A percentile compares a stretch with the other conserved stretches of the same genome.
These are phyloP conservation scores for Monilinia polystroma DNA, from an alignment of 2,329 filamentous ascomycete genomes.

Conservation along the genomic window DNA sequence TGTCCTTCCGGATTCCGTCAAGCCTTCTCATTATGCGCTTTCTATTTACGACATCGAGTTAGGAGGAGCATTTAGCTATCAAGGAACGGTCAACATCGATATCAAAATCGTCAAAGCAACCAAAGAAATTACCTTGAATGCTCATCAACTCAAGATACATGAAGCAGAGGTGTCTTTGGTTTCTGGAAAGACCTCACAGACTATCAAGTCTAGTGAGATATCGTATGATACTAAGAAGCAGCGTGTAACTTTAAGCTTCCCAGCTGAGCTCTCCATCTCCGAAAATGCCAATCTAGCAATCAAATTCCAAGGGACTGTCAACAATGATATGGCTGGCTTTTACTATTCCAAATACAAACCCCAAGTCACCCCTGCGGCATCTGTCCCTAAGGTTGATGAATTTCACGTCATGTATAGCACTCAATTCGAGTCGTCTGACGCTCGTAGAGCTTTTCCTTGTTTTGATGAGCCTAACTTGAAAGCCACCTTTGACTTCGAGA, in stretches of 20 bases:
- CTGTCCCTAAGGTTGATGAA: slow-evolving; percentile 71
- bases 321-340: slow-evolving; percentile 90
- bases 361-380: slow-evolving; percentile 64
- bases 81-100: slow-evolving; percentile 81
- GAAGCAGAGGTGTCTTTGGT: slow-evolving; percentile 61
- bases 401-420: slow-evolving; percentile 83
- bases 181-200: slow-evolving; percentile 53
- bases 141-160: slow-evolving; percentile 77
- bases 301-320: slow-evolving; percentile 77
- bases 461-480: slow-evolving; percentile 98
- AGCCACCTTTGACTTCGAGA: slow-evolving; percentile 89
- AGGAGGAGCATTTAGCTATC: slow-evolving; percentile 69
- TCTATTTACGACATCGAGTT: slow-evolving; percentile 77
- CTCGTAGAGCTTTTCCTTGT: slow-evolving; percentile 91
- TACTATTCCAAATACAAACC: slow-evolving; percentile 95
- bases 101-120: slow-evolving; percentile 69
- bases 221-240: slow-evolving; percentile 82
- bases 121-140: slow-evolving; percentile 79
- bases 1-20: slow-evolving; percentile 63
- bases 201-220: slow-evolving; percentile 64
- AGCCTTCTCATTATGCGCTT: slow-evolving; percentile 82
- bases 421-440: slow-evolving; percentile 96
- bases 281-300: slow-evolving; percentile 67
- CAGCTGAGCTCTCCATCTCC: slow-evolving; percentile 65
- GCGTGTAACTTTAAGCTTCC: slow-evolving; percentile 76